phyloP scores from a whole-genome alignment of 202 grass and related monocot species.

The Panicum virgatum region DNA sequence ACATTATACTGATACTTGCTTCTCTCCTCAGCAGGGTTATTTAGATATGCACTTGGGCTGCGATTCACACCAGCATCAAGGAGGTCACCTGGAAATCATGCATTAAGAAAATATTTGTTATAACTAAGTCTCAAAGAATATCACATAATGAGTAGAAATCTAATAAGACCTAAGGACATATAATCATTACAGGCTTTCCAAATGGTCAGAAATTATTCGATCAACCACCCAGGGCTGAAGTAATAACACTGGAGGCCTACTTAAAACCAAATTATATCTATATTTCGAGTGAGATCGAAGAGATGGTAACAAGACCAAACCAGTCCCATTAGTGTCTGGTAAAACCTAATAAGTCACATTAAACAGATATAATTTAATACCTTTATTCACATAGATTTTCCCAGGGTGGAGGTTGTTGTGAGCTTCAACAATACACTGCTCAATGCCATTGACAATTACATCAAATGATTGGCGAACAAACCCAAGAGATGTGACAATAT shows the following conservation, averaged over 20 bases:
- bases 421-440: slow-evolving; percentile 88
- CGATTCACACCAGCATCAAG: slow-evolving; percentile 90
- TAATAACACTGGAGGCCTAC: slow-evolving; percentile 24
- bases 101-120: slow-evolving; percentile 5
- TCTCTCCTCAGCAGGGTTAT: slow-evolving; percentile 80
- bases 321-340: not conserved
- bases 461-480: slow-evolving; percentile 98
- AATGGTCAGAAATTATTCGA: not conserved
- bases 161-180: not conserved
- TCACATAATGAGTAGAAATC: slow-evolving; percentile 5
- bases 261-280: slow-evolving; percentile 18
- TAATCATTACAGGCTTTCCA: slow-evolving; percentile 8
- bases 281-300: not conserved
- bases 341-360: slow-evolving; percentile 19
- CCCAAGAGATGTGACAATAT: slow-evolving; percentile 96
- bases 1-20: slow-evolving; percentile 74
- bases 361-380: slow-evolving; percentile 38
- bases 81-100: slow-evolving; percentile 80
- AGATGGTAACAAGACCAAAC: slow-evolving; percentile 6
- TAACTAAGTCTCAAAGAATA: slow-evolving; percentile 24
- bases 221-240: not conserved
- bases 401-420: slow-evolving; percentile 86
- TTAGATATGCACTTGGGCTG: slow-evolving; percentile 91
- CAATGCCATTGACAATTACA: slow-evolving; percentile 90
- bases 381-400: slow-evolving; percentile 87